Conservation (phyloP, 202 grass and related monocot genomes). For the Eragrostis tef region DNA sequence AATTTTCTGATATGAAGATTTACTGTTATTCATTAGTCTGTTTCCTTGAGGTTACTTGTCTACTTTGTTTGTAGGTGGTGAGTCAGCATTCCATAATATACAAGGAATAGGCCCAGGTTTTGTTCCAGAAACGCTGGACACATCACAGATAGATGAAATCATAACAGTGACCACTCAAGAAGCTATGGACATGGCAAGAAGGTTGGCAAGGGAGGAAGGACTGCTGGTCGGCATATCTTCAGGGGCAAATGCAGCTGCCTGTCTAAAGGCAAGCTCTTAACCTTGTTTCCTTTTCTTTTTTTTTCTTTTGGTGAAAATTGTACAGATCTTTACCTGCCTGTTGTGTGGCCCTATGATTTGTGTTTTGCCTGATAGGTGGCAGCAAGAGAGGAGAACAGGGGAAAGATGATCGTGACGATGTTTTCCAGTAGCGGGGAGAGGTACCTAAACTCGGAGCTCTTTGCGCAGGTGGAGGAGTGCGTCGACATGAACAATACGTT, state of each 20-base stretch:
- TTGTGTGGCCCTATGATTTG: background rate
- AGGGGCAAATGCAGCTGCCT: constrained; percentile 62
- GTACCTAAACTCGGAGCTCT: constrained; percentile 67
- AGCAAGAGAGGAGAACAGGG: constrained; percentile 63
- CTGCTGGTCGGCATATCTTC: constrained; percentile 74
- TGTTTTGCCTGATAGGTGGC: constrained; percentile 56
- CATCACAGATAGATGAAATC: constrained; percentile 58
- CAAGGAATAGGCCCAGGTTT: constrained; percentile 62
- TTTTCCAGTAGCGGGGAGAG: constrained; percentile 76
- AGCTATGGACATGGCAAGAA: constrained; percentile 60
- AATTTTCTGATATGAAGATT: background rate
- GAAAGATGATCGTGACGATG: constrained; percentile 82
- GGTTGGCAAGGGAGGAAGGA: constrained; percentile 71
- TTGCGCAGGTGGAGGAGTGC: constrained; percentile 70
- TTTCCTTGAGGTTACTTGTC: background rate
- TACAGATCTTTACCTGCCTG: background rate
- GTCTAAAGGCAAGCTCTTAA: constrained; percentile 54
- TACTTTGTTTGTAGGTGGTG: constrained; percentile 43
- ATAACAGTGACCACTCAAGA: constrained; percentile 58
- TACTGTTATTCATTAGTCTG: background rate
- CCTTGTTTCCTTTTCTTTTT: background rate
- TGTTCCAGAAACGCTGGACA: constrained; percentile 57
- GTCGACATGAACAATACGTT: constrained; percentile 59
- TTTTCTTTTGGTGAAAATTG: background rate
- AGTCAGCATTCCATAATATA: constrained; percentile 54